Evolutionary conservation across 2,329 filamentous ascomycete genomes (phyloP), one percentile per base, ranked within the genome.

Genomic region (Plectosphaerella cucumerina): DNA sequence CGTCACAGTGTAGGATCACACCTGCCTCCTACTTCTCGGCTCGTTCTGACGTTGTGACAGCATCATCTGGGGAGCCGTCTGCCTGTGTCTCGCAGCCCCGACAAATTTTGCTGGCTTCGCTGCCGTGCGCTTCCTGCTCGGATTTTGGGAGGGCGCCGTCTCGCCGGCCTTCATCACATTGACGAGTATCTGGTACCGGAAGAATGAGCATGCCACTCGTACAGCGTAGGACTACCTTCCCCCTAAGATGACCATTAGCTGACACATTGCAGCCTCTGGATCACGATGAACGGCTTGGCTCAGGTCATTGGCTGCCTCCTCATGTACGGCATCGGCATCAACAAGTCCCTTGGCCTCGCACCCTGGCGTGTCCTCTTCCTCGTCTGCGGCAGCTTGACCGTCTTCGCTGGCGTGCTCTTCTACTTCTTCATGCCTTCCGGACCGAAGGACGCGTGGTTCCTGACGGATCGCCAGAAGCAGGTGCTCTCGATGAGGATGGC

Each of bases 131-230:
- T 60, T 59, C 50, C 55, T 61, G 15, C 53, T 59, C n/a, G 47
- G 47, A 3, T 23, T 41, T 6, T 48, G 20, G 20, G 47, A 48
- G 47, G 47, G 20, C 6, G 47, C 2, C 47, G 57, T 10, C 50
- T 53, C 34, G 53, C 58, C 26, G 53, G 51, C 63, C 17, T 68
- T 67, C 48, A 56, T 68, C 26, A 61, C 62, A 18, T 60, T 67
- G 34, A 68, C 64, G 5, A 61, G 60, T 10, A 62, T 60, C 26
- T 68, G 62, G 63, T 68, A 66, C 46, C 60, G 59, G 9, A 58
- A 54, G 6, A 53, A 55, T n/a, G 65, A 68, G 43, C 64, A 68
- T 15, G 56, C 64, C 4, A 42, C n/a, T 87, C 84, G 84, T 87
- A 87, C 56, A 72, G 79, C 4, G 18, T 20, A 12, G 11, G 18